Conservation (phyloP, 2,329 filamentous ascomycete genomes). For the Zymoseptoria passerinii region DNA sequence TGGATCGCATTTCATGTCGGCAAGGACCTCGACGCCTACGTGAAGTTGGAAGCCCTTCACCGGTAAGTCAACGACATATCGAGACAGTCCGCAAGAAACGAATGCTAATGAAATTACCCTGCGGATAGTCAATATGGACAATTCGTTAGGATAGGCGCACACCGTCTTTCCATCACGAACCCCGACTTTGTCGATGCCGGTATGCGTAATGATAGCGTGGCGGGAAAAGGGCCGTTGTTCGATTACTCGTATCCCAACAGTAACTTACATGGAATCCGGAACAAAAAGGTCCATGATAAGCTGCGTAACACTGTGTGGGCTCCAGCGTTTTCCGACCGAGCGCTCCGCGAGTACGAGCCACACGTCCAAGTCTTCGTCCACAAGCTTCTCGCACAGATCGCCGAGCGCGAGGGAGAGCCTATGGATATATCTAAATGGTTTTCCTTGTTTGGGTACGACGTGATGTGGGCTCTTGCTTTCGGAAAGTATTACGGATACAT, state of each 20-base stretch:
- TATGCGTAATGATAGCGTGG: conserved; percentile 31
- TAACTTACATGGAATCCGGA: conserved; percentile 33
- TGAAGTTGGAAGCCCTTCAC: conserved; percentile 27
- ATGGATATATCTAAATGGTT: conserved; percentile 35
- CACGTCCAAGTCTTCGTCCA: conserved; percentile 29
- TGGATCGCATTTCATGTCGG: conserved; percentile 18
- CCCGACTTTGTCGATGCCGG: conserved; percentile 31
- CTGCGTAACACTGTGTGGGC: conserved; percentile 27
- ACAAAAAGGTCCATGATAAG: conserved; percentile 30
- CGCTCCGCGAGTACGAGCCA: conserved; percentile 35
- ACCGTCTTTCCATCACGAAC: conserved; percentile 31
- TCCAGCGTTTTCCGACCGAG: conserved; percentile 33
- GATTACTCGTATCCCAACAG: conserved; percentile 25
- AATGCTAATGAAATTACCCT: neutral
- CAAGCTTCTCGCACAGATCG: conserved; percentile 26
- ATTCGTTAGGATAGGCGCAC: conserved; percentile 29
- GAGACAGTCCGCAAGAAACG: neutral
- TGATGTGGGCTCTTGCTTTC: conserved; percentile 34
- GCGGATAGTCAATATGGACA: conserved; percentile 21
- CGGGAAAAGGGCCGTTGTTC: conserved; percentile 38
- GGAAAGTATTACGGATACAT: conserved; percentile 18
- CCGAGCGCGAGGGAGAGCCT: conserved; percentile 17
- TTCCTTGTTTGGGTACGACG: conserved; percentile 36
- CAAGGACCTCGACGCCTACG: conserved; percentile 21
- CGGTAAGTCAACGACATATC: neutral